These are phyloP conservation scores for Candida railenensis DNA, from an alignment of 805 yeast genomes.

Conservation along the genomic window DNA sequence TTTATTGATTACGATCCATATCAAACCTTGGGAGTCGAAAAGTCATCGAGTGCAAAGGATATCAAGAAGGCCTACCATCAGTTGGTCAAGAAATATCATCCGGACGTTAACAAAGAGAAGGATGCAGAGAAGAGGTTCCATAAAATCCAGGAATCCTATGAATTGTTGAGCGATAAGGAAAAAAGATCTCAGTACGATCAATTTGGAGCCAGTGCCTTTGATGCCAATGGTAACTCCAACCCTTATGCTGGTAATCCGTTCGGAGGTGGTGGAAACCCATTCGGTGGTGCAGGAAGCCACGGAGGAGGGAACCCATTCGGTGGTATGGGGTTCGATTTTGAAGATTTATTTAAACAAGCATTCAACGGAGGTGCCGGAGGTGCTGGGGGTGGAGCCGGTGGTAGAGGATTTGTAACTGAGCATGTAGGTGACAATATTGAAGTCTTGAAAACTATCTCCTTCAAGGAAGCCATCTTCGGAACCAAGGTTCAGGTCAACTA, in stretches of 20 bases:
- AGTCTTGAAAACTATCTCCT: slow-evolving; percentile 66
- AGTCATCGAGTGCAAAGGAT: slow-evolving; percentile 70
- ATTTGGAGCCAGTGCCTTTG: slow-evolving; percentile 86
- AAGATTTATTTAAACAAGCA: slow-evolving; percentile 48
- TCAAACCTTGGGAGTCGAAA: slow-evolving; percentile 73
- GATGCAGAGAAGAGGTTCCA: slow-evolving; percentile 90
- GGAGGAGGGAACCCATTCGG: slow-evolving; percentile 51
- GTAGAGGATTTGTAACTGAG: slow-evolving; percentile 60
- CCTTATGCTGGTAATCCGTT: slow-evolving; percentile 39
- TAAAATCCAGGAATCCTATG: slow-evolving; percentile 92
- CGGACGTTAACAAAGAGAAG: slow-evolving; percentile 91
- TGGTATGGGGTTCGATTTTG: slow-evolving; percentile 50
- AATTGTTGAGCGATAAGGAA: slow-evolving; percentile 78
- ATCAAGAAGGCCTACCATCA: slow-evolving; percentile 94
- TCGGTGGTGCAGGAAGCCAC: slow-evolving; percentile 29
- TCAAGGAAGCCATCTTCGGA: slow-evolving; percentile 89
- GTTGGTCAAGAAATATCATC: slow-evolving; percentile 91
- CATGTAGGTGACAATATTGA: slow-evolving; percentile 89
- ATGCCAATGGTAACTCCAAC: slow-evolving; percentile 52
- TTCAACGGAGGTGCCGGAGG: slow-evolving; percentile 46
- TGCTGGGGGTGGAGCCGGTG: slow-evolving; percentile 32
- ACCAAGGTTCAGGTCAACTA: slow-evolving; percentile 63
- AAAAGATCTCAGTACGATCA: slow-evolving; percentile 90
- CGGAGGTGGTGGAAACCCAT: slow-evolving; percentile 46
- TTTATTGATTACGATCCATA: slow-evolving; percentile 70